Evolutionary conservation across 2,329 filamentous ascomycete species (phyloP).

Genomic region (Fusarium vanettenii): DNA sequence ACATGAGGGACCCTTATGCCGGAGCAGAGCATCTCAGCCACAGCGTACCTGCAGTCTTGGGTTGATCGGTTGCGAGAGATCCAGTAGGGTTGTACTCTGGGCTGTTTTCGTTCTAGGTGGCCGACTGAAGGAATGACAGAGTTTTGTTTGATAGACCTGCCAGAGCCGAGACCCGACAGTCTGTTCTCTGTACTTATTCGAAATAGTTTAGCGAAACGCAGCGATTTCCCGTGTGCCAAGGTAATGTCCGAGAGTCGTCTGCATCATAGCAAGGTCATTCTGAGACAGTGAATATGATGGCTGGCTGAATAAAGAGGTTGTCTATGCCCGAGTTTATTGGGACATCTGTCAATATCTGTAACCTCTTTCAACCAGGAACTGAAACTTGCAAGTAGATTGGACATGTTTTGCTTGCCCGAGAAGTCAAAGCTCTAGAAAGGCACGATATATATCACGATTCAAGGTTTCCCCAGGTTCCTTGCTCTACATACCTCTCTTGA

Average conservation of each 20-base stretch:
- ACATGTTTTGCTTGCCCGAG: not conserved
- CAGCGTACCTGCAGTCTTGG: constrained; percentile 38
- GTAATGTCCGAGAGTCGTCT: not conserved
- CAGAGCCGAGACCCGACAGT: not conserved
- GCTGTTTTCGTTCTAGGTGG: not conserved
- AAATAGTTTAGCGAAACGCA: not conserved
- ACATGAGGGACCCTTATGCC: constrained; percentile 13
- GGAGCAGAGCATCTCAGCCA: constrained; percentile 26
- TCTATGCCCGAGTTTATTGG: not conserved
- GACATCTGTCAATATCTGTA: not conserved
- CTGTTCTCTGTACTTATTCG: not conserved
- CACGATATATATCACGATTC: not conserved
- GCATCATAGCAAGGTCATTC: not conserved
- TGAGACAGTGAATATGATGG: not conserved
- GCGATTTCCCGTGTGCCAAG: not conserved
- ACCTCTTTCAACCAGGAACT: not conserved
- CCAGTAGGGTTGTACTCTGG: constrained; percentile 3
- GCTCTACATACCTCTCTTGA: not conserved
- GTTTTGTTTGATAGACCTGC: not conserved
- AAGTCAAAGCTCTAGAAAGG: not conserved
- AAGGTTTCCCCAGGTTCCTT: not conserved
- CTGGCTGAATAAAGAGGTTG: not conserved
- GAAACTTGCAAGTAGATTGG: not conserved
- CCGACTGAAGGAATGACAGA: not conserved
- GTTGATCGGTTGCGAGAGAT: constrained; percentile 5